Evolutionary conservation across 306 rosid species (phyloP).

Genomic region (Rosa chinensis): DNA sequence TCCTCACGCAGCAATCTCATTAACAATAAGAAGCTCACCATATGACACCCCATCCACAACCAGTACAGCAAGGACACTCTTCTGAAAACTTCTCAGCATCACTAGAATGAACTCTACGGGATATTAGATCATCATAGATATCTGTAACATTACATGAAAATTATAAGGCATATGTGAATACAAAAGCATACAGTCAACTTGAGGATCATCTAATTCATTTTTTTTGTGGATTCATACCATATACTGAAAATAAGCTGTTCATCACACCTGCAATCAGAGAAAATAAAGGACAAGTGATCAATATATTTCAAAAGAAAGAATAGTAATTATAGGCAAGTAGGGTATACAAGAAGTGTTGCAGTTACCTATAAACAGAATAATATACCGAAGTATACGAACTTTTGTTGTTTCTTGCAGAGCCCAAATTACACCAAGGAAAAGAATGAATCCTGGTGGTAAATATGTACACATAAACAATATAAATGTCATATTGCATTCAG

Average conservation of each 20-base stretch:
- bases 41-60: conserved; percentile 72
- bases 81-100: conserved; percentile 73
- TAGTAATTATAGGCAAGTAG: background rate
- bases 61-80: conserved; percentile 71
- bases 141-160: conserved; percentile 37
- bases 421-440: conserved; percentile 62
- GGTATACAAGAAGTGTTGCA: background rate
- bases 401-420: conserved; percentile 63
- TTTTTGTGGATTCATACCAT: conserved; percentile 43
- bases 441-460: conserved; percentile 53
- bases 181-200: conserved; percentile 8
- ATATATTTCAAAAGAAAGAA: background rate
- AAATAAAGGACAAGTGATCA: background rate
- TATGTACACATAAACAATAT: conserved; percentile 9
- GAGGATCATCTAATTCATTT: conserved; percentile 1
- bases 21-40: conserved; percentile 43
- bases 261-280: conserved; percentile 55
- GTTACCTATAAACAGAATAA: conserved; percentile 61
- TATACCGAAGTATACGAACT: conserved; percentile 49
- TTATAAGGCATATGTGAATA: conserved; percentile 5
- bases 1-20: background rate
- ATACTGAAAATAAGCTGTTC: conserved; percentile 71
- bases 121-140: conserved; percentile 66
- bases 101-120: conserved; percentile 66
- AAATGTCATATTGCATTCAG: conserved; percentile 14